phyloP scores from a whole-genome alignment of 192 early-diverging fungal species.

The Nowakowskiella sp. region DNA sequence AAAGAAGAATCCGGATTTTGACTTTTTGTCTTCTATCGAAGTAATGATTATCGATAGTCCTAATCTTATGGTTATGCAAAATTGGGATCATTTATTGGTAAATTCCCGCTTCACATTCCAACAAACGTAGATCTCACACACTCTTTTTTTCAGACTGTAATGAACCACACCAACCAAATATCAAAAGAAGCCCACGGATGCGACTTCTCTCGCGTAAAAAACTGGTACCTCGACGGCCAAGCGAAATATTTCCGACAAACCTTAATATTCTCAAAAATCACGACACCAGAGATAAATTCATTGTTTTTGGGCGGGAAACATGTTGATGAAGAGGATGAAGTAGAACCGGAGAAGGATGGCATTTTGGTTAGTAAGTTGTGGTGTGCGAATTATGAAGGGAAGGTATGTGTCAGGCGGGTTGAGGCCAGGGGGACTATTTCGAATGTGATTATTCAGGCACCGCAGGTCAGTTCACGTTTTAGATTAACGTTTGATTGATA shows the following conservation, averaged over 20 bases:
- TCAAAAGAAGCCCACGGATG: conserved; percentile 89
- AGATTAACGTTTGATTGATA: background rate
- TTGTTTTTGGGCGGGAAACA: conserved; percentile 63
- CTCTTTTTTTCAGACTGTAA: conserved; percentile 51
- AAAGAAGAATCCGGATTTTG: conserved; percentile 83
- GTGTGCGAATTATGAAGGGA: conserved; percentile 57
- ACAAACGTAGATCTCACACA: background rate
- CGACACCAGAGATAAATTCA: conserved; percentile 86
- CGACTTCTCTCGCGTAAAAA: conserved; percentile 87
- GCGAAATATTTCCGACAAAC: conserved; percentile 85
- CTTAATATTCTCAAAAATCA: conserved; percentile 69
- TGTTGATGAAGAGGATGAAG: conserved; percentile 22
- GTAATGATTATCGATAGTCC: conserved; percentile 79
- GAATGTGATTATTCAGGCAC: conserved; percentile 69
- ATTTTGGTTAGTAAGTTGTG: background rate
- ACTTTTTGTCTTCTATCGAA: conserved; percentile 91
- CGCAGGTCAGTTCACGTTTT: conserved; percentile 46
- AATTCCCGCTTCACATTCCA: conserved; percentile 14
- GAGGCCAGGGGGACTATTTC: conserved; percentile 66
- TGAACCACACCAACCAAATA: conserved; percentile 75
- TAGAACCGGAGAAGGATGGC: background rate
- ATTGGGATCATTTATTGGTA: conserved; percentile 92
- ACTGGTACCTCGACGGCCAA: conserved; percentile 79
- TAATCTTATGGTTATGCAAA: conserved; percentile 90
- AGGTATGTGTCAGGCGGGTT: conserved; percentile 55